Base-by-base conservation (phyloP, 2,329 filamentous ascomycete genomes). In the Arthrobotrys iridis region DNA sequence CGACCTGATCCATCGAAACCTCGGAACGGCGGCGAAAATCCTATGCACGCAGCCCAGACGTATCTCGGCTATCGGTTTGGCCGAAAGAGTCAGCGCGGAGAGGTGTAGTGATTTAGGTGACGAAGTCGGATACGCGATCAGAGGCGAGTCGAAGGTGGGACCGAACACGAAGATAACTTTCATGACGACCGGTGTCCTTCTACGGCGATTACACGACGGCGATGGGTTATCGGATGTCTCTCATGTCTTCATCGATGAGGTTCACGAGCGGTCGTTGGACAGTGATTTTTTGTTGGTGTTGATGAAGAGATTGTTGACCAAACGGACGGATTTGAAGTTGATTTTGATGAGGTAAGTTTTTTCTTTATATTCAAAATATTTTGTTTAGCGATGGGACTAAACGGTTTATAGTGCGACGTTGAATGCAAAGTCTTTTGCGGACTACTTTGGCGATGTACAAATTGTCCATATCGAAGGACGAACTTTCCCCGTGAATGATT, bases 241-340 rank as follows among this genome's bases (percentile, higher is more conserved):
- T 78, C 95, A 99, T 81, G 88, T 99, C 5, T 91, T 98, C 15
- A 93, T 98, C 46, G 94, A 99, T 81, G 94, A 99, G 82, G 94
- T 98, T 2, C 94, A 99, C 83, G 94, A 99, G 82, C 89, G 94
- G 64, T 96, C 92, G 82, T 85, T 99, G 7, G 95, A 98, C 80
- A 97, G 93, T 0, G 94, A 99, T 81, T 97, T 99, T 80, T 84
- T 98, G 7, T 86, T 99, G 60, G 93, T 93, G 45, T 86, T 99
- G 58, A 84, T 99, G 33, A 88, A 93, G 65, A 91, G 97, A 81
- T 92, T 97, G 4, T 83, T 97, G 77, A 87, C 86, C 70, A 85
- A 86, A 78, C 87, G 91, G 55, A 90, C 89, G 79, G 91, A 96
- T 77, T 86, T 98, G 37, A 97, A 94, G 82, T 87, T 98, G 41